Percentiles rank a stretch among this genome's conserved stretches.
Evolutionary conservation across 208 protist species (phyloP).

Genomic region (Acanthamoeba castellanii): DNA sequence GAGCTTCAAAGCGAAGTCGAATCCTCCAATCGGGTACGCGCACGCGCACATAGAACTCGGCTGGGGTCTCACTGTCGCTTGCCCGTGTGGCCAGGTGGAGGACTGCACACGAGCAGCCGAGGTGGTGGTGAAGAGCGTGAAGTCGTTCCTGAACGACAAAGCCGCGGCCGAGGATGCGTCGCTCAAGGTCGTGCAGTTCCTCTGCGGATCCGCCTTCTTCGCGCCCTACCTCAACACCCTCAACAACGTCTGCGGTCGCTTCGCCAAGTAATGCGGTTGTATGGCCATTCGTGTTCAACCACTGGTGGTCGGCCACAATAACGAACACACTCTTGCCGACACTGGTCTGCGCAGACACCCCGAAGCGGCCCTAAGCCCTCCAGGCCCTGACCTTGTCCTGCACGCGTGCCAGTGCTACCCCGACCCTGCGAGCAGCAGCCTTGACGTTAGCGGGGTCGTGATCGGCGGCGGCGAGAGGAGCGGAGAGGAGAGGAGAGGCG

Average conservation of each 20-base stretch:
- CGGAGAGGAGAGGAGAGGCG: not conserved
- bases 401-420: no score
- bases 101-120: conserved; percentile 22
- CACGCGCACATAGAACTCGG: not conserved
- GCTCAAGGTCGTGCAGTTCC: conserved; percentile 27
- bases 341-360: no score
- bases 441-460: no score
- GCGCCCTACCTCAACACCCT: conserved; percentile 19
- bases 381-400: no score
- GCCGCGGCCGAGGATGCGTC: conserved; percentile 12
- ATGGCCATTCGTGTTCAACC: not conserved
- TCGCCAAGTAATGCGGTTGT: not conserved
- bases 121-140: conserved; percentile 56
- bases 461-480: no score
- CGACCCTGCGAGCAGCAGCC: no score
- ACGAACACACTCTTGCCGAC: no score
- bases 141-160: conserved; percentile 42
- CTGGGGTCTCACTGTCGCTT: not conserved
- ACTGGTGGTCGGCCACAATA: no score
- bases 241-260: conserved; percentile 52
- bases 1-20: conserved; percentile 43
- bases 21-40: not conserved
- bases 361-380: no score
- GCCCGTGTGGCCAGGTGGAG: not conserved
- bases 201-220: conserved; percentile 4